Percentiles rank a stretch among this genome's conserved stretches.
Evolutionary conservation across 495 filamentous ascomycete species (phyloP).

Genomic region (Staphylotrichum tortipilum): DNA sequence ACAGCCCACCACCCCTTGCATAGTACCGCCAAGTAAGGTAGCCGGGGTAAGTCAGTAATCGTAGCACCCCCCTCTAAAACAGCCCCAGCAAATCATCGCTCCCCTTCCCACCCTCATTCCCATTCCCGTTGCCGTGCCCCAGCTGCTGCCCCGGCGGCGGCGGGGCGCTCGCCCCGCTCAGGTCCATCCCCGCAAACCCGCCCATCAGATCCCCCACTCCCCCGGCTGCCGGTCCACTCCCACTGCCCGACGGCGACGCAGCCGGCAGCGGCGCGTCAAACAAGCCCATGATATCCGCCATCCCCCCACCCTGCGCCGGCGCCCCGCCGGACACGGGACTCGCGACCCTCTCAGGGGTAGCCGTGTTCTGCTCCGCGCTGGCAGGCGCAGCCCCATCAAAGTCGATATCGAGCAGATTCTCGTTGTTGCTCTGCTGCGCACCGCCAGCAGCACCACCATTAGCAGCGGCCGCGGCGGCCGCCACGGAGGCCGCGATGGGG

Average conservation of each 20-base stretch:
- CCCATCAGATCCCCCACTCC: constrained; percentile 58
- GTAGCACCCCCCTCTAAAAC: constrained; percentile 51
- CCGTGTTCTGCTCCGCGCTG: constrained; percentile 69
- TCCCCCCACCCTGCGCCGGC: constrained; percentile 42
- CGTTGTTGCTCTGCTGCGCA: constrained; percentile 62
- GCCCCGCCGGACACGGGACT: constrained; percentile 44
- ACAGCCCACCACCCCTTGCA: too few species aligned
- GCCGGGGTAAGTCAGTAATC: too few species aligned
- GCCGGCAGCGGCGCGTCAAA: constrained; percentile 47
- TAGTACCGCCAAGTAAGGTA: too few species aligned
- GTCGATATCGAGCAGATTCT: constrained; percentile 96
- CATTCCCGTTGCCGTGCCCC: constrained; percentile 20
- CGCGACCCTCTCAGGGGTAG: constrained; percentile 70
- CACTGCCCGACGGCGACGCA: constrained; percentile 21
- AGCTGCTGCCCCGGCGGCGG: constrained; percentile 45
- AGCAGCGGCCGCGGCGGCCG: constrained; percentile 51
- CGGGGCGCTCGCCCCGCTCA: constrained; percentile 54
- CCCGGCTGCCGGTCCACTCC: not conserved
- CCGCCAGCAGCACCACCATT: constrained; percentile 35
- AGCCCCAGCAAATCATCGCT: constrained; percentile 87
- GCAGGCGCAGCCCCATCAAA: constrained; percentile 93
- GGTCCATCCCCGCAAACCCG: constrained; percentile 72
- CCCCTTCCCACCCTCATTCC: constrained; percentile 47
- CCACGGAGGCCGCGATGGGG: constrained; percentile 78
- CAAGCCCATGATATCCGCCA: constrained; percentile 87